Conservation (phyloP, 805 yeast genomes). For the Grigorovia transvaalensis region DNA sequence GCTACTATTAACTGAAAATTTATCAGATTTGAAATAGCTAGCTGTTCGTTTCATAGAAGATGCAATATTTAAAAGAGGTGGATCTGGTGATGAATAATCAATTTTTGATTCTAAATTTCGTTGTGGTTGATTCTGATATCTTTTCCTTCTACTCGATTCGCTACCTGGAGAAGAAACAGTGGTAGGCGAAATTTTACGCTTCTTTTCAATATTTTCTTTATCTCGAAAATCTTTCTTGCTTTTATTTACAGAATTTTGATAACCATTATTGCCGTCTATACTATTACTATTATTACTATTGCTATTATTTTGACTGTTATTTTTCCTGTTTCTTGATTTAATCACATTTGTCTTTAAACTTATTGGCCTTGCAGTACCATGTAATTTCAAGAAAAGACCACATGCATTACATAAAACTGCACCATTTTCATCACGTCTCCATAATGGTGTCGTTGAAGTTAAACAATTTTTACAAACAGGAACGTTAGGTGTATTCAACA, state of each 20-base stretch:
- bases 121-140: not conserved
- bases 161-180: not conserved
- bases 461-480: slow-evolving; percentile 84
- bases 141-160: not conserved
- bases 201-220: slow-evolving; percentile 7
- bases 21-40: not conserved
- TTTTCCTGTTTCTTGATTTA: slow-evolving; percentile 79
- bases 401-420: slow-evolving; percentile 91
- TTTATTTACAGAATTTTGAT: not conserved
- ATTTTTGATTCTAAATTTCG: not conserved
- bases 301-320: slow-evolving; percentile 8
- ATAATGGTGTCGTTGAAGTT: slow-evolving; percentile 86
- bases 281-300: not conserved
- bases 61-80: not conserved
- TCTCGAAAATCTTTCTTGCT: slow-evolving; percentile 3
- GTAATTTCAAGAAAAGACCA: slow-evolving; percentile 79
- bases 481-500: not conserved
- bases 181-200: slow-evolving; percentile 7
- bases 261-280: not conserved
- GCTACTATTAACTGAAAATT: not conserved
- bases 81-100: not conserved
- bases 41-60: not conserved
- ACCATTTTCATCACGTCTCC: slow-evolving; percentile 92
- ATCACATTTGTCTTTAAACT: slow-evolving; percentile 86
- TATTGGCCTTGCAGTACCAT: slow-evolving; percentile 88